Conservation (phyloP, 805 yeast species). For the Cyberlindnera bimundalis region DNA sequence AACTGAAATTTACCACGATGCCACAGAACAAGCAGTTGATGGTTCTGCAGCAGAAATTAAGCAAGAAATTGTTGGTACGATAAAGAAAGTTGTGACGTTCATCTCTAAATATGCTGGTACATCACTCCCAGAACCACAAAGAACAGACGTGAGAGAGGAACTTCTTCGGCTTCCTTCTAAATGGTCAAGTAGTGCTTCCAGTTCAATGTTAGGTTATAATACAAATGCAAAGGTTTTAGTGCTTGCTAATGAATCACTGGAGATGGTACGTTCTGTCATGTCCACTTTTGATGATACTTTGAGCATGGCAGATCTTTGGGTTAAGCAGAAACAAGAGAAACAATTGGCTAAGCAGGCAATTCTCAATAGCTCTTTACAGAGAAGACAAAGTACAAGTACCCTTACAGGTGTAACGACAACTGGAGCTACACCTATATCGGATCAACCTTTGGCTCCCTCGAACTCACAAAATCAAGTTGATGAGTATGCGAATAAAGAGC, state of each 20-base stretch:
- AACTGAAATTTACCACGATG: slow-evolving; percentile 34
- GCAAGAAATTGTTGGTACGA: slow-evolving; percentile 82
- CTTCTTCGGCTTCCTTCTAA: slow-evolving; percentile 71
- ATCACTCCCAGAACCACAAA: slow-evolving; percentile 72
- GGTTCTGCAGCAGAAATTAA: slow-evolving; percentile 43
- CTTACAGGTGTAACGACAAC: neutral
- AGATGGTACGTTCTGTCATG: slow-evolving; percentile 77
- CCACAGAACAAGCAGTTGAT: slow-evolving; percentile 26
- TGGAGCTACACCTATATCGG: neutral
- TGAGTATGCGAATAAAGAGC: neutral
- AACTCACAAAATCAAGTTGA: no score
- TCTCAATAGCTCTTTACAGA: slow-evolving; percentile 18
- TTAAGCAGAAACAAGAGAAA: slow-evolving; percentile 42
- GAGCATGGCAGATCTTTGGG: slow-evolving; percentile 85
- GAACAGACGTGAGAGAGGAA: slow-evolving; percentile 76
- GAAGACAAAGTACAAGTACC: slow-evolving; percentile 10
- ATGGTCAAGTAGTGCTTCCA: slow-evolving; percentile 48
- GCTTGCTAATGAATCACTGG: slow-evolving; percentile 85
- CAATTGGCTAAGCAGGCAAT: slow-evolving; percentile 31
- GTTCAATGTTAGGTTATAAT: slow-evolving; percentile 23
- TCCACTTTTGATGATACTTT: slow-evolving; percentile 82
- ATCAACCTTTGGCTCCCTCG: neutral
- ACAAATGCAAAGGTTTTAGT: slow-evolving; percentile 71
- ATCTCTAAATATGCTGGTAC: slow-evolving; percentile 82
- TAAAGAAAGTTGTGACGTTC: slow-evolving; percentile 80